phyloP scores from a whole-genome alignment of 768 basidiomycete genomes.

The Pisolithus sp. region DNA sequence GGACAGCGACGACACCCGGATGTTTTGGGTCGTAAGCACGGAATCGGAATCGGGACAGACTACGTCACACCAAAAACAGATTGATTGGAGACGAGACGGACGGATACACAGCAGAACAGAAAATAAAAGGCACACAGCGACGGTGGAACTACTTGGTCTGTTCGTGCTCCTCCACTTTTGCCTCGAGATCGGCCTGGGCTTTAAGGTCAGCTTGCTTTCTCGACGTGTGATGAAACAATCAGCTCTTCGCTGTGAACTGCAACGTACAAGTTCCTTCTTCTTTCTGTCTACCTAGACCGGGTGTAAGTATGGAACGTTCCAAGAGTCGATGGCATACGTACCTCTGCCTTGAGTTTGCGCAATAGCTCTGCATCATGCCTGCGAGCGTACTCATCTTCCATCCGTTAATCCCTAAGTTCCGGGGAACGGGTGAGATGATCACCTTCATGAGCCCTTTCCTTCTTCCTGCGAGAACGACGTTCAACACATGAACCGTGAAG shows the following conservation, averaged over 20 bases:
- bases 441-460: constrained; percentile 69
- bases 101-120: not conserved
- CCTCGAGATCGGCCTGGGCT: constrained; percentile 25
- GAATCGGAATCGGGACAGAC: not conserved
- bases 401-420: not conserved
- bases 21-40: not conserved
- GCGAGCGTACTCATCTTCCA: constrained; percentile 57
- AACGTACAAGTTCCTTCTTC: constrained; percentile 28
- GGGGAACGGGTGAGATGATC: constrained; percentile 12
- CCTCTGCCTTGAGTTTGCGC: constrained; percentile 52
- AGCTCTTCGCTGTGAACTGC: constrained; percentile 5
- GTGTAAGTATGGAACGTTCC: not conserved
- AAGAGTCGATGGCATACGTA: constrained; percentile 21
- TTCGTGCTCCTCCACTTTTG: constrained; percentile 23
- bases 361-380: constrained; percentile 52
- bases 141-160: not conserved
- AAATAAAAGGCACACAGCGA: not conserved
- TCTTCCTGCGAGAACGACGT: constrained; percentile 42
- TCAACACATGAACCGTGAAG: constrained; percentile 13
- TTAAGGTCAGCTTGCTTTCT: constrained; percentile 8
- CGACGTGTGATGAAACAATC: constrained; percentile 10
- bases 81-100: not conserved
- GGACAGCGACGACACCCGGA: not conserved
- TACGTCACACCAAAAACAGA: not conserved
- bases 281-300: constrained; percentile 24